phyloP scores from a whole-genome alignment of 1,284 basidiomycete genomes.

The Malassezia nana region DNA sequence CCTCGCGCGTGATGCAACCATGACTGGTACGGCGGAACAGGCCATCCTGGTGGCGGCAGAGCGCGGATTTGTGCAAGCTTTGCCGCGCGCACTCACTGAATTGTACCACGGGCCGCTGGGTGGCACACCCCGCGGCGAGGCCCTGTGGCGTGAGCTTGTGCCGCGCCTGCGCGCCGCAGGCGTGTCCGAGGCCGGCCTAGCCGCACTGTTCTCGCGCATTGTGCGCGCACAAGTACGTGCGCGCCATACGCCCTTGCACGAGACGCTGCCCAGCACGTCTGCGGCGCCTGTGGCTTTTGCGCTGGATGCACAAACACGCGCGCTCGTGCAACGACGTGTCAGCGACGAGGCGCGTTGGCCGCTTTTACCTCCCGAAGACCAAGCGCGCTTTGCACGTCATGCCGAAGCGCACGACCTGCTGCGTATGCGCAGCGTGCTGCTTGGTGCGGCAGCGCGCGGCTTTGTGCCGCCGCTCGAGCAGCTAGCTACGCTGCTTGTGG shows the following conservation, averaged over 20 bases:
- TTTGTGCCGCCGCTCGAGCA: slow-evolving; percentile 5
- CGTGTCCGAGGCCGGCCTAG: neutral
- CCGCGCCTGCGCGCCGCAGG: neutral
- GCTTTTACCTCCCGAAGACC: no score
- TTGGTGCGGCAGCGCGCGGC: neutral
- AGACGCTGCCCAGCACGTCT: neutral
- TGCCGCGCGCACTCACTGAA: slow-evolving; percentile 1
- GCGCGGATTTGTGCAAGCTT: neutral
- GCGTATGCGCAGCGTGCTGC: slow-evolving; percentile 5
- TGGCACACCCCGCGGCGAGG: neutral
- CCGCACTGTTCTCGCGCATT: neutral
- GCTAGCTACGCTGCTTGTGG: slow-evolving; percentile 6
- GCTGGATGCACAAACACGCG: neutral
- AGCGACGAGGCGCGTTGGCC: no score
- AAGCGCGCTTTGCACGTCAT: neutral
- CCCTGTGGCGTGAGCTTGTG: neutral
- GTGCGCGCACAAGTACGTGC: slow-evolving; percentile 1
- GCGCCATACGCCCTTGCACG: neutral
- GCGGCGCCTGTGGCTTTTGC: neutral
- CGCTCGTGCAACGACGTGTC: neutral
- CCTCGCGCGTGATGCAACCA: neutral
- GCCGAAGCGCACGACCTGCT: neutral
- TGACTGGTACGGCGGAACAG: neutral
- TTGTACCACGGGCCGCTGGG: slow-evolving; percentile 8
- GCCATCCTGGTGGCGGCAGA: slow-evolving; percentile 6